Percentiles rank a stretch among this genome's conserved stretches.
Conservation (phyloP, 768 basidiomycete genomes). For the Amanita polypyramis region DNA sequence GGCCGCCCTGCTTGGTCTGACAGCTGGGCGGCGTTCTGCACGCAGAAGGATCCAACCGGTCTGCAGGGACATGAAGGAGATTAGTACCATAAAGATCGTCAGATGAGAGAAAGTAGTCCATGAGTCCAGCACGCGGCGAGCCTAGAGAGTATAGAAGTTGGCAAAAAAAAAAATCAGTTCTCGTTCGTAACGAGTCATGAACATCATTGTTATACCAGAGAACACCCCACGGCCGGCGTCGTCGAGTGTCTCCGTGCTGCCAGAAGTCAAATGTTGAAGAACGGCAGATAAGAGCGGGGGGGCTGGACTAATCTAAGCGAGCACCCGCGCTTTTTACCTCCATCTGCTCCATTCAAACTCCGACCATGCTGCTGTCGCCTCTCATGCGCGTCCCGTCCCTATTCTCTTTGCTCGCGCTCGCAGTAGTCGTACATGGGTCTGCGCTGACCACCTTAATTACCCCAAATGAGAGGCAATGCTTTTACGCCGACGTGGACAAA, state of each 20-base stretch:
- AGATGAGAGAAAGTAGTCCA: constrained; percentile 3
- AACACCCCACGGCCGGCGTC: constrained; percentile 1
- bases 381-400: constrained; percentile 16
- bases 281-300: neutral
- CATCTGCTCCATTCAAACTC: constrained; percentile 3
- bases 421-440: constrained; percentile 34
- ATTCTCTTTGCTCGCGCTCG: constrained; percentile 23
- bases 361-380: neutral
- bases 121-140: neutral
- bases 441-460: constrained; percentile 74
- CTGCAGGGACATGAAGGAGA: neutral
- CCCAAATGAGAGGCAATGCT: constrained; percentile 80
- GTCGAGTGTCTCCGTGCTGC: neutral
- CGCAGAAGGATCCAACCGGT: neutral
- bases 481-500: constrained; percentile 96
- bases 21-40: neutral
- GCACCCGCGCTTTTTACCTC: constrained; percentile 1
- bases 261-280: neutral
- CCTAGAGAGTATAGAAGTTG: too few relatives aligned
- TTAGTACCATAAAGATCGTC: constrained; percentile 3
- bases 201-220: constrained; percentile 1
- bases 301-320: constrained; percentile 1
- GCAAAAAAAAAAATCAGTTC: neutral
- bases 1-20: neutral
- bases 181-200: neutral